These are phyloP conservation scores for Grosmannia serpens DNA, from an alignment of 2,329 filamentous ascomycete species.

Conservation along the genomic window DNA sequence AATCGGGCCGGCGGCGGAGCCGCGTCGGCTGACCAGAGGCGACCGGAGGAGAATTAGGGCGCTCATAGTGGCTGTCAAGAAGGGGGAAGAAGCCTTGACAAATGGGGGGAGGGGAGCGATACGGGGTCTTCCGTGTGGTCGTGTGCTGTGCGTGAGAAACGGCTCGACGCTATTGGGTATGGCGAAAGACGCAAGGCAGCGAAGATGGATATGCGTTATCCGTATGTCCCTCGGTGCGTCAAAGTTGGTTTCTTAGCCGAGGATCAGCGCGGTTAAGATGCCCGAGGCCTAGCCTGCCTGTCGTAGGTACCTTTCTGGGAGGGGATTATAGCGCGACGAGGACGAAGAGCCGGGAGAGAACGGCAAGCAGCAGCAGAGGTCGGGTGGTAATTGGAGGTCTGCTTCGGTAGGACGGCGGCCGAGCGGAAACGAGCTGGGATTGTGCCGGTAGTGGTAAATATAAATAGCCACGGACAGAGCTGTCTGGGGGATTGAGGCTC, in stretches of 20 bases:
- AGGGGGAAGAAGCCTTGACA: neutral
- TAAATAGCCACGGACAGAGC: no score
- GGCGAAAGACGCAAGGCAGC: neutral
- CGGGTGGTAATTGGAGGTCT: neutral
- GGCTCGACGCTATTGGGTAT: constrained; percentile 8
- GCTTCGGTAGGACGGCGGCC: neutral
- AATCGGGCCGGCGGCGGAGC: constrained; percentile 9
- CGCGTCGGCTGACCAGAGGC: constrained; percentile 7
- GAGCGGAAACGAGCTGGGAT: constrained; percentile 1
- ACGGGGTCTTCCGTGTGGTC: neutral
- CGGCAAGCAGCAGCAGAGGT: neutral
- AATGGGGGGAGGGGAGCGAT: neutral
- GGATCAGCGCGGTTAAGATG: constrained; percentile 9
- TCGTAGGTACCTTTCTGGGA: neutral
- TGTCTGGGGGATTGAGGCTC: neutral
- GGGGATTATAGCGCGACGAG: neutral
- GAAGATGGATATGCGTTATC: neutral
- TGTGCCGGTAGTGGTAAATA: neutral
- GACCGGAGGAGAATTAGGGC: constrained; percentile 8
- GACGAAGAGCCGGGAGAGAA: neutral
- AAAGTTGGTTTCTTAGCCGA: constrained; percentile 7
- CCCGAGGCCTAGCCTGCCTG: no score
- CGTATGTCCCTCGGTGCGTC: neutral
- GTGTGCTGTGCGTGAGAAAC: neutral
- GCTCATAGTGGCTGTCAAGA: constrained; percentile 5